Evolutionary conservation across 768 basidiomycete species (phyloP).

Genomic region (Leccinum uliginosum): DNA sequence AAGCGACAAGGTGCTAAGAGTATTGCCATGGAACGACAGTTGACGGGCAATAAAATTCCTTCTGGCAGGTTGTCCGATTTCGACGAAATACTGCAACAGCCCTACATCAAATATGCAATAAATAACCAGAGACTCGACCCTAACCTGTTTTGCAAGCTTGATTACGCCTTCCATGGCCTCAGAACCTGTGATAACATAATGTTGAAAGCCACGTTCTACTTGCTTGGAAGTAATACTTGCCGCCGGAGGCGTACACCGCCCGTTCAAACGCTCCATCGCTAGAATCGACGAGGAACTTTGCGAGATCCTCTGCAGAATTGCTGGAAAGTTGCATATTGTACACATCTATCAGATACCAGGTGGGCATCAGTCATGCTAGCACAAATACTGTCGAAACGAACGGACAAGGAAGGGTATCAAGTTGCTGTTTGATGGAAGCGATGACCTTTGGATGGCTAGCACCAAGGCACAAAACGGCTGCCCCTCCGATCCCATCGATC

Average conservation of each 20-base stretch:
- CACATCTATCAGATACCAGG: slow-evolving; percentile 50
- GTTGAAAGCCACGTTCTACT: not conserved
- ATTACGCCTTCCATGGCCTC: slow-evolving; percentile 89
- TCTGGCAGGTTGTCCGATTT: slow-evolving; percentile 65
- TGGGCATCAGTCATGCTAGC: not conserved
- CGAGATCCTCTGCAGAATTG: slow-evolving; percentile 76
- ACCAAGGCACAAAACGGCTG: slow-evolving; percentile 79
- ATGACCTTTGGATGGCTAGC: slow-evolving; percentile 67
- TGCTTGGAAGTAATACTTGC: slow-evolving; percentile 31
- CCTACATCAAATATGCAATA: slow-evolving; percentile 7
- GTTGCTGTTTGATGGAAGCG: slow-evolving; percentile 73
- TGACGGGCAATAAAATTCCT: slow-evolving; percentile 75
- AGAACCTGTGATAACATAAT: slow-evolving; percentile 47
- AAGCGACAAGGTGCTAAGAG: slow-evolving; percentile 64
- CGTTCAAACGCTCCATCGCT: slow-evolving; percentile 73
- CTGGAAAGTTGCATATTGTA: slow-evolving; percentile 85
- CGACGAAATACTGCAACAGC: slow-evolving; percentile 56
- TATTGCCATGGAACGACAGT: slow-evolving; percentile 85
- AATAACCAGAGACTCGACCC: slow-evolving; percentile 3
- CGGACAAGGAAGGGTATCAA: slow-evolving; percentile 75
- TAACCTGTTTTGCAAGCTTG: slow-evolving; percentile 75
- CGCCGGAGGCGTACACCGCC: slow-evolving; percentile 72
- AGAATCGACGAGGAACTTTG: slow-evolving; percentile 56
- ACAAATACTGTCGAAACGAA: slow-evolving; percentile 32
- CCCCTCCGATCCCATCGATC: slow-evolving; percentile 82